These are phyloP conservation scores for Phylloporus sp. DNA, from an alignment of 1,284 basidiomycete genomes.

Conservation along the genomic window DNA sequence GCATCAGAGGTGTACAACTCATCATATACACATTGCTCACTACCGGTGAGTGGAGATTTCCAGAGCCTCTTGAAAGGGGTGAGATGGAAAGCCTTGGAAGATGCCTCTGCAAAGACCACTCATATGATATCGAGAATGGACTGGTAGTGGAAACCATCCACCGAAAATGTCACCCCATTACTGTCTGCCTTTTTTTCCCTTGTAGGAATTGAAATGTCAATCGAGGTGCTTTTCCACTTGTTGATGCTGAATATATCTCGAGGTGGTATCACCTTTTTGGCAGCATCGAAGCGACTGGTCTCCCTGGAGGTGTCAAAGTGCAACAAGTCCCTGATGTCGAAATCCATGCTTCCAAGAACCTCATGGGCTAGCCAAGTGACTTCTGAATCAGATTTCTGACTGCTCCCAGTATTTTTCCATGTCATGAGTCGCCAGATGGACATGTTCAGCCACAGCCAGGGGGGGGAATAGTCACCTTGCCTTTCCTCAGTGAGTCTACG, in stretches of 20 bases:
- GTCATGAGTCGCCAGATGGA: background rate
- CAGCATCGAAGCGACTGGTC: background rate
- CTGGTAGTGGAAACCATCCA: background rate
- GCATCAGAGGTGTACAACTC: background rate
- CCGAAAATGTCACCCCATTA: background rate
- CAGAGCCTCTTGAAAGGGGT: background rate
- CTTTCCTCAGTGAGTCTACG: too few species aligned
- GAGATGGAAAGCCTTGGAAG: background rate
- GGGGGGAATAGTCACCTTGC: background rate
- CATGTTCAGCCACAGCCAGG: background rate
- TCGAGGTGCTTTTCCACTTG: background rate
- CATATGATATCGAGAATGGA: background rate
- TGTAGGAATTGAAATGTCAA: background rate
- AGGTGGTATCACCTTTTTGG: background rate
- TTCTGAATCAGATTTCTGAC: background rate
- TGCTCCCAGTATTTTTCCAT: too few species aligned
- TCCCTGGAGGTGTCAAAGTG: slow-evolving; percentile 3
- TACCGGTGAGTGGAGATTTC: background rate
- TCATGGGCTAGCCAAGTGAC: slow-evolving; percentile 1
- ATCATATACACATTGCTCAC: background rate
- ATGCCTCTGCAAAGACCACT: background rate
- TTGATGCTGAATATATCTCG: background rate
- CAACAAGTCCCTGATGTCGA: background rate
- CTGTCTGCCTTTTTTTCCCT: background rate
- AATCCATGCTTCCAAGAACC: slow-evolving; percentile 6